Evolutionary conservation across 768 basidiomycete genomes (phyloP).

Genomic region (Podaxis sp.): DNA sequence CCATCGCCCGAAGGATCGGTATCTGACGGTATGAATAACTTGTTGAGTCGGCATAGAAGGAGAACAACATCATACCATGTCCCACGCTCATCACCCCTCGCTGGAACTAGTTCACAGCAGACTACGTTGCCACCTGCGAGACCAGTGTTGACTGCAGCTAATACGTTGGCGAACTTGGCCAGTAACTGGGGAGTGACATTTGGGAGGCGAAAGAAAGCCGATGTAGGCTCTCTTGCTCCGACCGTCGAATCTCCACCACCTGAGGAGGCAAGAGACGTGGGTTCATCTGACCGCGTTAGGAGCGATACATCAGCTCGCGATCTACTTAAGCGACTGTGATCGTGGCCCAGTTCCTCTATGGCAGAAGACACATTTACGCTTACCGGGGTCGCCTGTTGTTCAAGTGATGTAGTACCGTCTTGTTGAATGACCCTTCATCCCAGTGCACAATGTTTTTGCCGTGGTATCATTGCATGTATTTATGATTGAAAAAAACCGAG

Average conservation of each 20-base stretch:
- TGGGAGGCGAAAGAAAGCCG: conserved; percentile 51
- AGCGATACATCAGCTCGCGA: conserved; percentile 38
- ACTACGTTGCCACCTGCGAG: conserved; percentile 26
- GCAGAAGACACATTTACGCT: not conserved
- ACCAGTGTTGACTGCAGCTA: conserved; percentile 42
- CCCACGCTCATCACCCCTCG: conserved; percentile 49
- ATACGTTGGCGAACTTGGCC: conserved; percentile 57
- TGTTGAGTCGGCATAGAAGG: conserved; percentile 35
- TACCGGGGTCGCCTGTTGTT: not conserved
- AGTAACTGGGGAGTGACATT: conserved; percentile 69
- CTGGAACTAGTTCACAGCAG: conserved; percentile 28
- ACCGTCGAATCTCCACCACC: conserved; percentile 28
- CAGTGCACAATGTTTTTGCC: not conserved
- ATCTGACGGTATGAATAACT: conserved; percentile 58
- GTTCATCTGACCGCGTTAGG: not conserved
- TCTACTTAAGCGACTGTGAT: conserved; percentile 36
- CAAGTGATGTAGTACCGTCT: not conserved
- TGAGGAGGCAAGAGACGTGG: conserved; percentile 5
- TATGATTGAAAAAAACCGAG: not conserved
- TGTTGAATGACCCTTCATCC: not conserved
- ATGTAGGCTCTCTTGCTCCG: conserved; percentile 25
- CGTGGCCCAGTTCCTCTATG: conserved; percentile 7
- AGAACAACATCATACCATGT: conserved; percentile 63
- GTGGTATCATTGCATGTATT: conserved; percentile 7
- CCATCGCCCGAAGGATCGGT: conserved; percentile 65